A percentile compares a stretch with the other conserved stretches of the same genome.
Conservation (phyloP, 2,329 filamentous ascomycete species). For the Neofusicoccum laricinum region DNA sequence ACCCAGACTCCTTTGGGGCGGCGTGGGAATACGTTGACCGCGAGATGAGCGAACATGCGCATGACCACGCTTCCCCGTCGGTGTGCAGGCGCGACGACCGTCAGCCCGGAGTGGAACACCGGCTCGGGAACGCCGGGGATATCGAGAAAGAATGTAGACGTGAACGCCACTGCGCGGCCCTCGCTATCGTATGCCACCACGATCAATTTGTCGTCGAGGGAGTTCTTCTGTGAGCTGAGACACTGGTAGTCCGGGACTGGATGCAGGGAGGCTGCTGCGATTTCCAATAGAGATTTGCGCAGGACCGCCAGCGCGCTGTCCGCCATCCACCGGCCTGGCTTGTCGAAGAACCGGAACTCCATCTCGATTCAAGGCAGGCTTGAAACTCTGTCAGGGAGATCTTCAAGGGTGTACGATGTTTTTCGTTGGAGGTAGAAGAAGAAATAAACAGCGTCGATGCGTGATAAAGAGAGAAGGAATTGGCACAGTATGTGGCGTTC, state of each 20-base stretch:
- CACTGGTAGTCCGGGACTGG: neutral
- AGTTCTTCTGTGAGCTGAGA: neutral
- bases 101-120: neutral
- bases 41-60: neutral
- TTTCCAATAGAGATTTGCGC: neutral
- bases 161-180: neutral
- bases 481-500: neutral
- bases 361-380: too few relatives aligned
- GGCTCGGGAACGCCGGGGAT: neutral
- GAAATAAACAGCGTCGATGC: too few relatives aligned
- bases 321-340: neutral
- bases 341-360: neutral
- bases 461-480: too few relatives aligned
- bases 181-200: neutral
- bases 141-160: neutral
- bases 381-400: too few relatives aligned
- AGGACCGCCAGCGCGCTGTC: neutral
- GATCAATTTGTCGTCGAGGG: neutral
- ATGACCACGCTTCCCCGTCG: neutral
- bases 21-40: neutral
- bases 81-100: neutral
- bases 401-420: too few relatives aligned
- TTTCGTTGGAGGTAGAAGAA: too few relatives aligned
- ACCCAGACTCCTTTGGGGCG: neutral
- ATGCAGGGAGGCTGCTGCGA: neutral